phyloP scores from a whole-genome alignment of 805 yeast genomes.

The Priceomyces haplophilus region DNA sequence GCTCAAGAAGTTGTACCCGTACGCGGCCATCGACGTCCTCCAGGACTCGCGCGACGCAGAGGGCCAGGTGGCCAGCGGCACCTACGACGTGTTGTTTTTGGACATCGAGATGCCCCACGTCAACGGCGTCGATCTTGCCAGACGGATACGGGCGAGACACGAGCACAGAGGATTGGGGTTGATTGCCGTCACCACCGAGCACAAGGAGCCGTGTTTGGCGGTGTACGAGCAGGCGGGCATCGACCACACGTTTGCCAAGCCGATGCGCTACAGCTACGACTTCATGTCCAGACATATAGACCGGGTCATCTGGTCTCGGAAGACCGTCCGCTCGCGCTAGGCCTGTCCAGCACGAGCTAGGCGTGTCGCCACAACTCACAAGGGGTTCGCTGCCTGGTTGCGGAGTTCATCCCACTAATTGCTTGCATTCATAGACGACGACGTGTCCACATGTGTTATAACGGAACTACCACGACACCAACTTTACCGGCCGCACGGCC shows the following conservation, averaged over 20 bases:
- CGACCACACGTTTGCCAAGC: constrained; percentile 41
- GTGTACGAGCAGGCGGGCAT: constrained; percentile 34
- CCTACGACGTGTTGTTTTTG: constrained; percentile 34
- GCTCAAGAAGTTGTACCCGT: constrained; percentile 33
- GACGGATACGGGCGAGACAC: constrained; percentile 11
- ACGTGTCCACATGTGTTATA: not conserved
- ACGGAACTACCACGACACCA: not conserved
- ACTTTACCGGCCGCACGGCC: too few relatives aligned
- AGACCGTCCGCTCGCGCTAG: too few relatives aligned
- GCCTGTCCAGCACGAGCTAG: too few relatives aligned
- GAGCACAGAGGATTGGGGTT: constrained; percentile 24
- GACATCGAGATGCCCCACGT: constrained; percentile 47
- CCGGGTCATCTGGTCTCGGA: constrained; percentile 2
- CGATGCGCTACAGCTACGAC: constrained; percentile 23
- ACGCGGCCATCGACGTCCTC: constrained; percentile 23
- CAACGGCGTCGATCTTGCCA: constrained; percentile 39
- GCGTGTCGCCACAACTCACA: not conserved
- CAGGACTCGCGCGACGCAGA: constrained; percentile 30
- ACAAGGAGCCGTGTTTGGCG: constrained; percentile 24
- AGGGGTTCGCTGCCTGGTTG: not conserved
- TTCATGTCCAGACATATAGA: constrained; percentile 5
- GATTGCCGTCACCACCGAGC: constrained; percentile 42
- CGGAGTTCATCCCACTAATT: not conserved
- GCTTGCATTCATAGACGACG: not conserved
- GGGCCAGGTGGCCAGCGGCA: constrained; percentile 12